Evolutionary conservation across 495 filamentous ascomycete genomes (phyloP).

Genomic region (Sabuloglossum arenarium): DNA sequence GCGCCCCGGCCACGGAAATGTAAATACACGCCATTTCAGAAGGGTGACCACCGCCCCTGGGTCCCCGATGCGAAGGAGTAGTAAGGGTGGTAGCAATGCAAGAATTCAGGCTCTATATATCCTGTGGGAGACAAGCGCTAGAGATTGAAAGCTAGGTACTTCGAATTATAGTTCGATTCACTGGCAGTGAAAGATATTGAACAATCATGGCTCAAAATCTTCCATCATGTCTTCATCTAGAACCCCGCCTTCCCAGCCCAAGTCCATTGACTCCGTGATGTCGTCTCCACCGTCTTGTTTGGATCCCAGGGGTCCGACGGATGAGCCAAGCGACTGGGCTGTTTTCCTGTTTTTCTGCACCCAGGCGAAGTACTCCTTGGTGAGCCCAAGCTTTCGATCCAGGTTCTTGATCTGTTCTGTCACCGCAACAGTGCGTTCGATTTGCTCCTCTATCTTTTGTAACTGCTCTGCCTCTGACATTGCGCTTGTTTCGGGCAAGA

Average conservation of each 20-base stretch:
- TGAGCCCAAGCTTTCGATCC: conserved; percentile 33
- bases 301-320: background rate
- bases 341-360: conserved; percentile 13
- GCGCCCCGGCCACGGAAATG: no score
- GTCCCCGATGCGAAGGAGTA: no score
- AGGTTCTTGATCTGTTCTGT: conserved; percentile 23
- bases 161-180: no score
- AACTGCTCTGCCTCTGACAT: conserved; percentile 23
- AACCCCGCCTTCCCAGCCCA: background rate
- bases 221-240: conserved; percentile 4
- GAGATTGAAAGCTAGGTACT: no score
- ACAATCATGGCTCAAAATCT: background rate
- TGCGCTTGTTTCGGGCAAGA: background rate
- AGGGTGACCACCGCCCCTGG: no score
- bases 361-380: conserved; percentile 35
- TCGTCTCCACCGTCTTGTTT: background rate
- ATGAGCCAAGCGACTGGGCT: background rate
- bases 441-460: conserved; percentile 20
- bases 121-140: background rate
- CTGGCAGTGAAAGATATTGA: background rate
- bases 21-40: no score
- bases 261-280: background rate
- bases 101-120: background rate
- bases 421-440: conserved; percentile 23
- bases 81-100: no score